Evolutionary conservation across 2,329 filamentous ascomycete species (phyloP).

Genomic region (Ophiostoma sp.): DNA sequence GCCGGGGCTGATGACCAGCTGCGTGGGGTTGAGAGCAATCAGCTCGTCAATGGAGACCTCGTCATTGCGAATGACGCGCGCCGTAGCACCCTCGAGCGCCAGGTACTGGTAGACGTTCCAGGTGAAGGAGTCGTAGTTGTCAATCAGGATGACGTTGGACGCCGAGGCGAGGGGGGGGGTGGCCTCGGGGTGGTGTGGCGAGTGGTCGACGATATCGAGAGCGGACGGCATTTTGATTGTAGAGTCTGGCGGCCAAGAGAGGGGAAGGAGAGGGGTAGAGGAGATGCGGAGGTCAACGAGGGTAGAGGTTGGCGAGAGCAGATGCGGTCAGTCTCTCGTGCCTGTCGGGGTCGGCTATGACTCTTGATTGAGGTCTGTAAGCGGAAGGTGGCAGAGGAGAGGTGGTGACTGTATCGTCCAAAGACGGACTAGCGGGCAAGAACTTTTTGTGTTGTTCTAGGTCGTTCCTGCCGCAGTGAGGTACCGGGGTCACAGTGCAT

Average conservation of each 20-base stretch:
- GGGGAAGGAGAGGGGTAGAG: neutral
- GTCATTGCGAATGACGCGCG: constrained; percentile 89
- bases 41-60: constrained; percentile 81
- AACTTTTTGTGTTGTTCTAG: constrained; percentile 13
- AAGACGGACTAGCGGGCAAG: constrained; percentile 20
- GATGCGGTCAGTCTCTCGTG: neutral
- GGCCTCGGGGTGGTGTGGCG: constrained; percentile 75
- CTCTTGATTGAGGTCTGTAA: neutral
- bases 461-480: neutral
- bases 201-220: constrained; percentile 61
- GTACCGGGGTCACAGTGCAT: neutral
- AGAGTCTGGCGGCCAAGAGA: constrained; percentile 34
- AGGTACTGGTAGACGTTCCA: constrained; percentile 99
- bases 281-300: neutral
- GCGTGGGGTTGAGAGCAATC: constrained; percentile 77
- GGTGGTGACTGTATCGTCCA: constrained; percentile 18
- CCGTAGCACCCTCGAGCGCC: constrained; percentile 86
- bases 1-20: constrained; percentile 90
- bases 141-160: constrained; percentile 87
- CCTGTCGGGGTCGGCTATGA: neutral
- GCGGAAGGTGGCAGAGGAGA: neutral
- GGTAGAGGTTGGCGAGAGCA: neutral
- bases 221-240: constrained; percentile 26
- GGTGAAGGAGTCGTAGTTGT: constrained; percentile 99
- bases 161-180: constrained; percentile 69